These are phyloP conservation scores for Dactylella cylindrospora DNA, from an alignment of 2,329 filamentous ascomycete species.

Conservation along the genomic window DNA sequence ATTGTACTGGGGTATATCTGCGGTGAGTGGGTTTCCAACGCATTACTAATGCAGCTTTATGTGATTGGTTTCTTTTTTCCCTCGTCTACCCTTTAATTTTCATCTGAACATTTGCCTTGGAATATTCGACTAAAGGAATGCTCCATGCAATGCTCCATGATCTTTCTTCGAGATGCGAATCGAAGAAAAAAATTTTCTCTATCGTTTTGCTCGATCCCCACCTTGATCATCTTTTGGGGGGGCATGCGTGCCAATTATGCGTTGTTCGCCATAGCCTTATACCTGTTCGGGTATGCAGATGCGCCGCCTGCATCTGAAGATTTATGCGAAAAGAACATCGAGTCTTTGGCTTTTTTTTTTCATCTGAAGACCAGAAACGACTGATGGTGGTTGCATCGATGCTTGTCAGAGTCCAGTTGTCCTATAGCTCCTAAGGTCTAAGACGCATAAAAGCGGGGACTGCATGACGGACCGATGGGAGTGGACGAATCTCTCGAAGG, in stretches of 20 bases:
- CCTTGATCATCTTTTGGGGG: neutral
- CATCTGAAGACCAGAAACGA: too few species aligned
- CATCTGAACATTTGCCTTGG: constrained; percentile 6
- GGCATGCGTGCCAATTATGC: constrained; percentile 15
- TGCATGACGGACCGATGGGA: constrained; percentile 22
- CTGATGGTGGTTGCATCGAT: too few species aligned
- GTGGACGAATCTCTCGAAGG: too few species aligned
- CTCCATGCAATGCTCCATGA: neutral
- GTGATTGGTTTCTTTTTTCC: constrained; percentile 3
- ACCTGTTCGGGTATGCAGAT: constrained; percentile 33
- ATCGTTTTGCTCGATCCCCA: constrained; percentile 15
- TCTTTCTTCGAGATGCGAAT: neutral
- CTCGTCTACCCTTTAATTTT: constrained; percentile 14
- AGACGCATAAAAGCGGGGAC: constrained; percentile 17
- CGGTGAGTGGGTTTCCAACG: constrained; percentile 50
- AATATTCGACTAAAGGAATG: neutral
- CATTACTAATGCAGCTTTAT: constrained; percentile 4
- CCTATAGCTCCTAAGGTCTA: constrained; percentile 1
- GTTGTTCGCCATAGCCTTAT: constrained; percentile 37
- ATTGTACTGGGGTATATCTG: constrained; percentile 70
- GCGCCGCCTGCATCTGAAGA: constrained; percentile 23
- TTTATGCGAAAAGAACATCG: constrained; percentile 42
- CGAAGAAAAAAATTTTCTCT: constrained; percentile 14
- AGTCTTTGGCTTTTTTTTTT: too few species aligned
- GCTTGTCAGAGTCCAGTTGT: too few species aligned